A percentile compares a stretch with the other conserved stretches of the same genome.
Evolutionary conservation across 2,329 filamentous ascomycete species (phyloP).

Genomic region (Colletotrichum sp.): DNA sequence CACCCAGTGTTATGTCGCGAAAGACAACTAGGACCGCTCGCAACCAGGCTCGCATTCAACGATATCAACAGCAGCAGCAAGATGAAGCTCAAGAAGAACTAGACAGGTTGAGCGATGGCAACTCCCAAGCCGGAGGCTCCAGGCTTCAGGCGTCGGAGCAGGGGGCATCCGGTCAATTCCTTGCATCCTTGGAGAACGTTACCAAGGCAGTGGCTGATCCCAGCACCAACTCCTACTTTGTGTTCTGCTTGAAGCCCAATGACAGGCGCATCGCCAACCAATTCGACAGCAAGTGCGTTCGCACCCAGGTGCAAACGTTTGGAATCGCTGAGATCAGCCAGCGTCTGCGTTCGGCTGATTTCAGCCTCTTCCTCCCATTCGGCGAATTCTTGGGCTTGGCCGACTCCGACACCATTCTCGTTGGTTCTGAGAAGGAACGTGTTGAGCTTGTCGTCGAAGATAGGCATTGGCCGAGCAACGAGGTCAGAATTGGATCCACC

Average conservation of each 20-base stretch:
- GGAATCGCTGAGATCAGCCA: conserved; percentile 98
- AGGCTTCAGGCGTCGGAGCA: conserved; percentile 64
- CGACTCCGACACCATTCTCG: conserved; percentile 81
- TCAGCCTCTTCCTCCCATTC: conserved; percentile 94
- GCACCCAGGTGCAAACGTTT: conserved; percentile 91
- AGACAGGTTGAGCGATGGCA: conserved; percentile 56
- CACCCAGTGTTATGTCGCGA: conserved; percentile 88
- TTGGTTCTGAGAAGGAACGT: conserved; percentile 92
- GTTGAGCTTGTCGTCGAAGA: conserved; percentile 90
- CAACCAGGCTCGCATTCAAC: conserved; percentile 25
- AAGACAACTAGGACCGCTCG: conserved; percentile 60
- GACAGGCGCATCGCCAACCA: conserved; percentile 97
- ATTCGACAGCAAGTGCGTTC: conserved; percentile 98
- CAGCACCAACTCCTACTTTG: conserved; percentile 91
- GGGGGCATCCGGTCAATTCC: conserved; percentile 83
- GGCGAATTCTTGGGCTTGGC: conserved; percentile 91
- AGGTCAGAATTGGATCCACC: conserved; percentile 88
- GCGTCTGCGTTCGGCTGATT: conserved; percentile 88
- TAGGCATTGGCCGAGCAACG: conserved; percentile 89
- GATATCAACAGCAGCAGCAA: conserved; percentile 41
- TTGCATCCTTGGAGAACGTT: conserved; percentile 88
- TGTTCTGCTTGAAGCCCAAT: conserved; percentile 97
- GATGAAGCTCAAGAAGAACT: conserved; percentile 47
- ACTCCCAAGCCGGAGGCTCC: conserved; percentile 44
- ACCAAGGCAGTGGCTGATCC: conserved; percentile 83